A percentile compares a stretch with the other conserved stretches of the same genome.
Evolutionary conservation across 2,329 filamentous ascomycete species (phyloP).

Genomic region (Fusarium brachygibbosum): DNA sequence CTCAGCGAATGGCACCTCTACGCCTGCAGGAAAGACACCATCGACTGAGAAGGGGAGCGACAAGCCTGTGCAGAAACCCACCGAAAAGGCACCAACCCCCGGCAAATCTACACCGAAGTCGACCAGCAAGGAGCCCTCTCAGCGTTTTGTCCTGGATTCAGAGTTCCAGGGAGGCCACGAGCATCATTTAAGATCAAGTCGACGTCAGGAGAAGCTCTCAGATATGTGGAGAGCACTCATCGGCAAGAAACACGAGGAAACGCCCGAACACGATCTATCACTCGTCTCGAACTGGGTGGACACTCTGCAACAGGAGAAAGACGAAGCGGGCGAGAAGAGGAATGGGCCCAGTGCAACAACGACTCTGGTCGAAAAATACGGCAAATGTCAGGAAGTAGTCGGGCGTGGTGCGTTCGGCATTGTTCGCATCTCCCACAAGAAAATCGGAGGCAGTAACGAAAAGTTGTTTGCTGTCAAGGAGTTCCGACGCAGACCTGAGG

Average conservation of each 20-base stretch:
- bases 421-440: slow-evolving; percentile 97
- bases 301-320: slow-evolving; percentile 89
- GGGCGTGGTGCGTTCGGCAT: slow-evolving; percentile 97
- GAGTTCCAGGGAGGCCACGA: slow-evolving; percentile 79
- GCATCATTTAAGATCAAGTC: slow-evolving; percentile 89
- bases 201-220: slow-evolving; percentile 92
- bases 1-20: slow-evolving; percentile 54
- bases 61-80: slow-evolving; percentile 39
- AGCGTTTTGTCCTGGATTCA: slow-evolving; percentile 66
- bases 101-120: slow-evolving; percentile 51
- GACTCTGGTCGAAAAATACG: slow-evolving; percentile 94
- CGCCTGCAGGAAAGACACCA: slow-evolving; percentile 61
- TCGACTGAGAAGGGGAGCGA: slow-evolving; percentile 56
- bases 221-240: slow-evolving; percentile 92
- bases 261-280: slow-evolving; percentile 86
- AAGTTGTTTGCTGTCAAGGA: slow-evolving; percentile 98
- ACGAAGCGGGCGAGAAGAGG: slow-evolving; percentile 85
- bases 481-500: slow-evolving; percentile 92
- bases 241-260: slow-evolving; percentile 82
- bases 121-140: slow-evolving; percentile 54
- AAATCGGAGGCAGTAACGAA: slow-evolving; percentile 83
- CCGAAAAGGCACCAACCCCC: slow-evolving; percentile 48
- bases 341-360: slow-evolving; percentile 76
- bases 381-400: slow-evolving; percentile 97
- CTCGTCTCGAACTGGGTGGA: slow-evolving; percentile 97